Evolutionary conservation across 345 rosid genomes (phyloP), one percentile per base, ranked within the genome.

Genomic region (Eucalyptus erythrocorys): DNA sequence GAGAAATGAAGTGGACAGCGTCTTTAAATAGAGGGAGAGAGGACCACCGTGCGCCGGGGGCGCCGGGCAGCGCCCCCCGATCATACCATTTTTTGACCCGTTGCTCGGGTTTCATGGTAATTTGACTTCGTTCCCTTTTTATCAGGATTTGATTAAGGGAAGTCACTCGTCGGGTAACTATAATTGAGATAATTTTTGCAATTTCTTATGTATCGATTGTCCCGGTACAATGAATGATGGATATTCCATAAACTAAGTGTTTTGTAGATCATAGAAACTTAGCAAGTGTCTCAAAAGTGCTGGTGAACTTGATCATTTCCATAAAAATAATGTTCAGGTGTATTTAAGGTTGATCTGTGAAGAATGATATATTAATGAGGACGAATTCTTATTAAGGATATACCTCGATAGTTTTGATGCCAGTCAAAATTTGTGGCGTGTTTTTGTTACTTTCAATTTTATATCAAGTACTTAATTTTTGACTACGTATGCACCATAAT

Each of bases 401-500:
- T 64, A 1, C n/a, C 21, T n/a, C 0, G 5, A 30, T 15, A 13
- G 19, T 64, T 64, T n/a, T 61, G 26, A 51, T 51, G 21, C 5
- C 1, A 7, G 0, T 7, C 15, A 1, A 59, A 27, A 12, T 13
- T 5, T 0, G 4, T 59, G 1, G 15, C 3, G 5, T n/a, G 19
- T 3, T 64, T 64, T n/a, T n/a, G 71, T 30, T 64, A 30, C 3
- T n/a, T 64, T 14, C 30, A 64, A 4, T n/a, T 14, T 30, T n/a
- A 64, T 64, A n/a, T 64, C 1, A 0, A 30, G 8, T 4, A 4
- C 17, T 64, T 0, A 2, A 64, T 64, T n/a, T 64, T 2, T 16
- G 5, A n/a, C 10, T 64, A 6, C 1, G 10, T 14, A 64, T 14
- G 76, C 0, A 1, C 22, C 3, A 7, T 16, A n/a, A 64, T 64